Conservation (phyloP, 2,329 filamentous ascomycete genomes). For the Phialophora expanda region DNA sequence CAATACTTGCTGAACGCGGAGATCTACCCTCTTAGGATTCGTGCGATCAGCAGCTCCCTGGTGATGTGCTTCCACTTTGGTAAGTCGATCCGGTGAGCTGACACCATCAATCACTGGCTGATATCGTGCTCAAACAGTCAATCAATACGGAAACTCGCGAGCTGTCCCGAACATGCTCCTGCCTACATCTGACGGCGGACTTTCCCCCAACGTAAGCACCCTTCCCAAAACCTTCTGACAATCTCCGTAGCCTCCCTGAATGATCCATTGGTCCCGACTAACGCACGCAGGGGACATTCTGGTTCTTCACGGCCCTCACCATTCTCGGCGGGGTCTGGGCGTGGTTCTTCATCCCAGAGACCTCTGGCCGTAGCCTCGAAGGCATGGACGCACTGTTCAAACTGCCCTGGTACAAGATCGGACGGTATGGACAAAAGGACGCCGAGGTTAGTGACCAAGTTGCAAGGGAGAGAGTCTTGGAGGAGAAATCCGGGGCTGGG, state of each 20-base stretch:
- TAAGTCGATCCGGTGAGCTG: not conserved
- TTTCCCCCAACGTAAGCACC: slow-evolving; percentile 51
- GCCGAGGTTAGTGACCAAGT: slow-evolving; percentile 26
- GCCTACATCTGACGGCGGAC: slow-evolving; percentile 48
- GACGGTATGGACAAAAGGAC: slow-evolving; percentile 43
- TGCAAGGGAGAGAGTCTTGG: slow-evolving; percentile 20
- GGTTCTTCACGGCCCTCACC: slow-evolving; percentile 74
- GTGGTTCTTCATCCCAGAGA: slow-evolving; percentile 75
- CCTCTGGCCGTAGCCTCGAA: slow-evolving; percentile 61
- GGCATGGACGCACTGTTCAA: slow-evolving; percentile 74
- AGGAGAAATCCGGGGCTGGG: slow-evolving; percentile 21
- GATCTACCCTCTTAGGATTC: slow-evolving; percentile 52
- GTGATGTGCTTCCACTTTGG: slow-evolving; percentile 54
- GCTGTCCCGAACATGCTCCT: slow-evolving; percentile 57
- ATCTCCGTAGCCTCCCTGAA: not conserved
- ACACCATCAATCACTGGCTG: not conserved
- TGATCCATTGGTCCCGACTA: not conserved
- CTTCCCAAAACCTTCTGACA: not conserved
- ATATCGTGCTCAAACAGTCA: slow-evolving; percentile 25
- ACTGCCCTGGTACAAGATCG: slow-evolving; percentile 76
- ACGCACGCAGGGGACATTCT: slow-evolving; percentile 66
- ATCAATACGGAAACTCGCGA: slow-evolving; percentile 44
- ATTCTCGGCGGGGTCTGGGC: slow-evolving; percentile 72
- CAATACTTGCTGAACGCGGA: slow-evolving; percentile 55
- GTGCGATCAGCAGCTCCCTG: slow-evolving; percentile 50